Evolutionary conservation across 2,329 filamentous ascomycete species (phyloP).

Genomic region (Colletotrichum paranaense): DNA sequence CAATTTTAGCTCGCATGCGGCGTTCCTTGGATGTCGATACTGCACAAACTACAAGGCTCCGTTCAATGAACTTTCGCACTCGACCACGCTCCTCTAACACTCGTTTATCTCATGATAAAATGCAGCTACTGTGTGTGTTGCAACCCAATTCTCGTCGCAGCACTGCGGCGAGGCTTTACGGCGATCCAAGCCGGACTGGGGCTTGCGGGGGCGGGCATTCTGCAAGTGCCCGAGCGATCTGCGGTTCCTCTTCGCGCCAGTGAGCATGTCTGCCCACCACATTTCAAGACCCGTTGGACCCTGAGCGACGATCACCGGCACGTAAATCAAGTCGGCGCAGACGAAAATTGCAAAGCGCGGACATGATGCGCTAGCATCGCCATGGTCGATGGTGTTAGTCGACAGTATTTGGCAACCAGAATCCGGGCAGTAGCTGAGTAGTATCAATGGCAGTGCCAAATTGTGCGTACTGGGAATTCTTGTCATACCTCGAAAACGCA

Average conservation of each 20-base stretch:
- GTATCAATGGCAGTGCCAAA: no score
- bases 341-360: not conserved
- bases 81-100: not conserved
- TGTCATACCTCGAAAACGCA: not conserved
- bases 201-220: constrained; percentile 29
- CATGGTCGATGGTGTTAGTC: not conserved
- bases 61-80: not conserved
- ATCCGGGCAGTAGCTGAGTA: no score
- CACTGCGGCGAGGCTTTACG: constrained; percentile 23
- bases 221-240: constrained; percentile 31
- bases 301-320: constrained; percentile 29
- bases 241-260: constrained; percentile 11
- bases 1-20: not conserved
- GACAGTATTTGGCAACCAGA: not conserved
- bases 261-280: constrained; percentile 6
- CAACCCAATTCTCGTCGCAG: constrained; percentile 2
- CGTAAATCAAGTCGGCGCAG: not conserved
- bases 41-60: not conserved
- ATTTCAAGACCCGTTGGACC: constrained; percentile 22
- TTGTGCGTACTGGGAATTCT: no score
- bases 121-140: not conserved
- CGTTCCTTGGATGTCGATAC: not conserved
- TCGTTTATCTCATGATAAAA: not conserved
- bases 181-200: constrained; percentile 26
- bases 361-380: not conserved